These are phyloP conservation scores for Cystobasidium slooffiae DNA, from an alignment of 1,284 basidiomycete genomes.

Conservation along the genomic window DNA sequence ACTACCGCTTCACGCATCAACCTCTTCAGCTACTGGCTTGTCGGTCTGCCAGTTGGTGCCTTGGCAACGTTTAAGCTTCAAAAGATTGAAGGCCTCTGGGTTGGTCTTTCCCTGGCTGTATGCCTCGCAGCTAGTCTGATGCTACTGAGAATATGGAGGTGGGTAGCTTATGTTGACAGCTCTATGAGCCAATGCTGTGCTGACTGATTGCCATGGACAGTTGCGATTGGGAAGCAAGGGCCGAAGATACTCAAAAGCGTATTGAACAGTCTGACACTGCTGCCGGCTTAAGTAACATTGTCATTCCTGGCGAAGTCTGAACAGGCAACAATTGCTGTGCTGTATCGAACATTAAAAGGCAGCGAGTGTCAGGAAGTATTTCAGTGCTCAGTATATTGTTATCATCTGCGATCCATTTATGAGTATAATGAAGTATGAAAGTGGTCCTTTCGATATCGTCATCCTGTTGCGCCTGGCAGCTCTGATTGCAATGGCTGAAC, in stretches of 20 bases:
- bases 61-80: slow-evolving; percentile 28
- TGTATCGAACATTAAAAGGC: no score
- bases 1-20: slow-evolving; percentile 35
- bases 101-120: slow-evolving; percentile 27
- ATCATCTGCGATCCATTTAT: no score
- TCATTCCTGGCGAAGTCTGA: background rate
- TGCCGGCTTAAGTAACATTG: slow-evolving; percentile 30
- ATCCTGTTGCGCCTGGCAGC: no score
- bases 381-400: no score
- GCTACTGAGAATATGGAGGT: slow-evolving; percentile 17
- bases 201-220: background rate
- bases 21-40: slow-evolving; percentile 36
- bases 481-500: no score
- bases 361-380: no score
- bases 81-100: slow-evolving; percentile 35
- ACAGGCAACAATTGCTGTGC: background rate
- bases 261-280: slow-evolving; percentile 14
- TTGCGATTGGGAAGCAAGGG: slow-evolving; percentile 24
- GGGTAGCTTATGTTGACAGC: background rate
- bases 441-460: no score
- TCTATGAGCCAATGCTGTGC: background rate
- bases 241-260: slow-evolving; percentile 22
- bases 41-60: slow-evolving; percentile 38
- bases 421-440: no score
- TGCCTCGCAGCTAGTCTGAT: slow-evolving; percentile 25